Evolutionary conservation across 495 filamentous ascomycete species (phyloP), one percentile per base, ranked within the genome.

Genomic region (Xylaria scruposa): DNA sequence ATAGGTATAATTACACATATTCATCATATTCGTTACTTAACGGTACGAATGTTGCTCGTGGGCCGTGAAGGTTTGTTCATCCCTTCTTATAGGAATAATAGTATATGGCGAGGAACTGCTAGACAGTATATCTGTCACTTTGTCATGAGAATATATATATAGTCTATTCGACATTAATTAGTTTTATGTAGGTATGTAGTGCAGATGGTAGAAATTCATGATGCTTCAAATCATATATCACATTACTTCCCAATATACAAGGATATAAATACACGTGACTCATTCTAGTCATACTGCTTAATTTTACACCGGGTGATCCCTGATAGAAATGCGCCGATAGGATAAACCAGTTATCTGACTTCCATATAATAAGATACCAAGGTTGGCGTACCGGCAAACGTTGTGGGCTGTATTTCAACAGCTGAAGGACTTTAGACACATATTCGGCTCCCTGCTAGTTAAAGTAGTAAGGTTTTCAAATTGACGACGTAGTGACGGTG

Each of bases 261-360:
- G 4, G 38, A 44, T 68, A 68, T n/a, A 46, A 44, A 46, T 59
- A 59, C 66, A 68, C 51, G 36, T 42, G 36, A 44, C 29, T 40
- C 29, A 42, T 40, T 13, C 33, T 5, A 26, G 33, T 44, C 7
- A 24, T 42, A 31, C 38, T 46, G 36, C 31, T 21, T 58, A 29
- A 21, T 51, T 24, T 59, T 24, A 13, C n/a, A 38, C 33, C 13
- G 12, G 53, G 53, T 13, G 31, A 38, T 60, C 17, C 58, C 26
- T 33, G 13, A 3, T 1, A 6, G n/a, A 6, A n/a, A 33, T 33
- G 29, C 31, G 4, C 21, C 4, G 19, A 29, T n/a, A 42, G 7
- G 38, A 68, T 33, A 47, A 54, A 44, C 24, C 13, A 42, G 26
- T 19, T 10, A 31, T 44, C 24, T 26, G 9, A 46, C 26, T 68